Conservation (phyloP, 164 flowering plant genomes). For the Magnolia kwangsiensis region DNA sequence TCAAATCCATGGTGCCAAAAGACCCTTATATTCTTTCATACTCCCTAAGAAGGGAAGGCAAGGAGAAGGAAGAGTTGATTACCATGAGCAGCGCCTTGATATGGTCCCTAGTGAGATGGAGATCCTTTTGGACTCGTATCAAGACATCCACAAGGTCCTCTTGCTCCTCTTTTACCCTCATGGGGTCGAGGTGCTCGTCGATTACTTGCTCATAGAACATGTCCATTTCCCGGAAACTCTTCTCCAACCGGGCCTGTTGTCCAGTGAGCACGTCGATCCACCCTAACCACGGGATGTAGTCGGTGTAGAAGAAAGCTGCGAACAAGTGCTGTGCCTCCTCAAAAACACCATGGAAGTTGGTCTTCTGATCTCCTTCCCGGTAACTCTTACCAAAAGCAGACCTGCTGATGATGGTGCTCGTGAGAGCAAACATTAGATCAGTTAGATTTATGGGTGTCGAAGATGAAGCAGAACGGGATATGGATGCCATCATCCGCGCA, state of each 20-base stretch:
- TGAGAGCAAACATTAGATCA: slow-evolving; percentile 5
- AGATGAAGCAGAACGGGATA: slow-evolving; percentile 1
- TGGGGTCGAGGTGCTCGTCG: slow-evolving; percentile 14
- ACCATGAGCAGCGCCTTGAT: slow-evolving; percentile 27
- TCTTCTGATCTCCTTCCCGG: neutral
- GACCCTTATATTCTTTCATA: too few species aligned
- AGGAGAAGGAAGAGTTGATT: neutral
- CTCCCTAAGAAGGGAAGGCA: too few species aligned
- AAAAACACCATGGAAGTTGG: slow-evolving; percentile 34
- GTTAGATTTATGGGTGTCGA: slow-evolving; percentile 11
- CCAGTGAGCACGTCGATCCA: slow-evolving; percentile 17
- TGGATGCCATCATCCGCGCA: slow-evolving; percentile 5
- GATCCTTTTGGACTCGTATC: slow-evolving; percentile 12
- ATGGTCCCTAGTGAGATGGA: slow-evolving; percentile 16
- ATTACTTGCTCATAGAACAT: slow-evolving; percentile 4
- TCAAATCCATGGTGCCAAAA: too few species aligned
- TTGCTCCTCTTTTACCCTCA: slow-evolving; percentile 5
- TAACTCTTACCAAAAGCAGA: slow-evolving; percentile 16
- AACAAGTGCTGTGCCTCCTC: slow-evolving; percentile 9
- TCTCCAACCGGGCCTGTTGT: slow-evolving; percentile 6
- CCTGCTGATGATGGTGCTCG: slow-evolving; percentile 17
- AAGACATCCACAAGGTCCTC: slow-evolving; percentile 17
- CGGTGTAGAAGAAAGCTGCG: slow-evolving; percentile 3
- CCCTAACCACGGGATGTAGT: slow-evolving; percentile 9
- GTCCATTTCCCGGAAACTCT: slow-evolving; percentile 13